Base-by-base conservation (phyloP, 1,284 basidiomycete genomes). In the Wolfiporia cocos region DNA sequence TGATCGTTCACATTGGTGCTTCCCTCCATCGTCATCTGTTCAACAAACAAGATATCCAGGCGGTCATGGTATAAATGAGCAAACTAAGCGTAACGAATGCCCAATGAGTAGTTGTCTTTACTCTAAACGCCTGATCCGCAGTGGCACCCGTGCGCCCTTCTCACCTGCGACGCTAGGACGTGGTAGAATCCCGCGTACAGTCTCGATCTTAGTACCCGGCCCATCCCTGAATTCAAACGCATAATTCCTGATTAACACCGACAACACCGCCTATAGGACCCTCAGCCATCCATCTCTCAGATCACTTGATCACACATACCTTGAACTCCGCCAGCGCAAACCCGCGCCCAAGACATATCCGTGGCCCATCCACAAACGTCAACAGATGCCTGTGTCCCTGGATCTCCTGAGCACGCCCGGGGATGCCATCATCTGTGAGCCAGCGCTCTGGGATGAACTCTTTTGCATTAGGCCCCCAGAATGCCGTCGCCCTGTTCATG, bases 291-390 rank as follows among this genome's bases (percentile, higher is more conserved):
- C 15, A 26, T 28, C 28, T 12, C 53, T 35, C 7, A 49, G 4
- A 29, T 19, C n/a, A 32, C 19, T 1, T 14, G 19, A 7, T 15
- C 23, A 22, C 10, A 46, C 51, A 4, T 22, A 72, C 75, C 68
- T 77, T 77, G 53, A 76, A 66, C 48, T 72, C 70, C 0, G 62
- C 52, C 10, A 70, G 39, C 0, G 69, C 67, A 36, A 71, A 70
- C 5, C 52, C 50, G 41, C 64, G 64, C 2, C 71, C 71, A 20
- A 73, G 50, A 47, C 70, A 73, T 9, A 50, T 61, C 35, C 68
- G 56, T 9, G 64, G 65, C 0, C 69, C 70, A 28, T 70, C 65
- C 2, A 49, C 48, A 37, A 71, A 71, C 1, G 66, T 68, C 19
- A 71, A 50, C 28, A 71, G 35, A 43, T 70, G 67, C 1, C 60